Evolutionary conservation across 179 eudicot species (phyloP).

Genomic region (Heliamphora ciliata): DNA sequence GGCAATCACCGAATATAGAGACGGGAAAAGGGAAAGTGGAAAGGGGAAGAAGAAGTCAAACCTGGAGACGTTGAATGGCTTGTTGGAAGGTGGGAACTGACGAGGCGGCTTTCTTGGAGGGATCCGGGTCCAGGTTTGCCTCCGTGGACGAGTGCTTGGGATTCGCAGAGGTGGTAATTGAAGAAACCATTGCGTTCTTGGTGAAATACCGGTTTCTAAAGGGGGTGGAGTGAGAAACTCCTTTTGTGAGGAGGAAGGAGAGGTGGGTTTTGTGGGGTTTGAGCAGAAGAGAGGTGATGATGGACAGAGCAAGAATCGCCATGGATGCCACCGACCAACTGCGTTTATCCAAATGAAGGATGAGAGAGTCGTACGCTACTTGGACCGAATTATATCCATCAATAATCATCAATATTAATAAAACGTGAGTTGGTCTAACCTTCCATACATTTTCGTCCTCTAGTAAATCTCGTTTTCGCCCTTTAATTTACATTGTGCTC

Average conservation of each 20-base stretch:
- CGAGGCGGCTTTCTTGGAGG: conserved; percentile 16
- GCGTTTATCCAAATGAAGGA: too few relatives aligned
- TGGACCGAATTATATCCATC: too few relatives aligned
- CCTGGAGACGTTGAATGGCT: conserved; percentile 97
- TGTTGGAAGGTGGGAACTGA: conserved; percentile 76
- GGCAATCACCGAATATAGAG: too few relatives aligned
- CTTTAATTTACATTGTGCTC: too few relatives aligned
- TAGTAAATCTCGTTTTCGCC: too few relatives aligned
- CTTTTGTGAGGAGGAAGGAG: conserved; percentile 27
- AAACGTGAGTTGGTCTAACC: too few relatives aligned
- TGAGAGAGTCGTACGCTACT: too few relatives aligned
- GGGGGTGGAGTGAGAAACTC: conserved; percentile 11
- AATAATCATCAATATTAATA: too few relatives aligned
- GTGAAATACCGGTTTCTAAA: conserved; percentile 24
- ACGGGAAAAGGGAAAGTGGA: too few relatives aligned
- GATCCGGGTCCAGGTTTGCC: conserved; percentile 23
- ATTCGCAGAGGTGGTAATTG: conserved; percentile 29
- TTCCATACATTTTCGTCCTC: too few relatives aligned
- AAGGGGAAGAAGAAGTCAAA: conserved; percentile 2
- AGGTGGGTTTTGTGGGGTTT: conserved; percentile 56
- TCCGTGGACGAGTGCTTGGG: conserved; percentile 13
- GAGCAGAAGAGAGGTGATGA: conserved; percentile 49
- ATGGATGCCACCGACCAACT: conserved; percentile 19
- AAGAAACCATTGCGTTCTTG: neutral
- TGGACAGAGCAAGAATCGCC: conserved; percentile 66